Base-by-base conservation (phyloP, 192 early-diverging fungal species). In the Coemansia asiatica region DNA sequence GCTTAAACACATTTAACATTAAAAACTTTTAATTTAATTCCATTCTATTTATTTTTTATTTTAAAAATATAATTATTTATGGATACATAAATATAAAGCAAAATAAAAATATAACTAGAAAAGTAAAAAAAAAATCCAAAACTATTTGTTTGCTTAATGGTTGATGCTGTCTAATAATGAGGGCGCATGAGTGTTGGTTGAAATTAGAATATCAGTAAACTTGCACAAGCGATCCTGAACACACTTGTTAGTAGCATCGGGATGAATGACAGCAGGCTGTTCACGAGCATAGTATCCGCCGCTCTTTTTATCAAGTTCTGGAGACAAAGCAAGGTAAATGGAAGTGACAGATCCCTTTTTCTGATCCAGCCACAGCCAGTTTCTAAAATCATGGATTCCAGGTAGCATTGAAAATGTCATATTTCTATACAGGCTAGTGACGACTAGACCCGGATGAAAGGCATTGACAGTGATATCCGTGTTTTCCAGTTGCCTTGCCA, bases 371-470 rank as follows among this genome's bases (percentile, higher is more conserved):
- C 82, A 81, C 16, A 85, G 68, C 67, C 68, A 61, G 26, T 48
- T 50, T 16, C 63, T 63, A 2, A 75, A 62, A 0, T 66, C 63
- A 62, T 77, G 71, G 36, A 87, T 35, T 7, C 76, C 56, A 16
- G 70, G 69, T 61, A 85, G 66, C 38, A 69, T 47, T 0, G 68
- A 68, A 6, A 78, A 60, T 5, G 68, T 26, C 51, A 81, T 71
- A 46, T 83, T 72, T 29, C 83, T 71, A 60, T 84, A 86, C 50
- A 88, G 33, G 0, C 79, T 78, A 8, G 87, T 87, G 22, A 50
- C 68, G 12, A 84, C 83, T 0, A 82, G 62, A 0, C 87, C 85
- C 16, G 87, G 87, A 36, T 88, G 87, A 57, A 75, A 76, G 2
- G 83, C 84, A 58, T 85, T 86, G 46, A 88, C 76, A 0, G 82